Percentiles rank a stretch among this genome's conserved stretches.
phyloP scores from a whole-genome alignment of 139 green algal species.

The Volvox africanus region DNA sequence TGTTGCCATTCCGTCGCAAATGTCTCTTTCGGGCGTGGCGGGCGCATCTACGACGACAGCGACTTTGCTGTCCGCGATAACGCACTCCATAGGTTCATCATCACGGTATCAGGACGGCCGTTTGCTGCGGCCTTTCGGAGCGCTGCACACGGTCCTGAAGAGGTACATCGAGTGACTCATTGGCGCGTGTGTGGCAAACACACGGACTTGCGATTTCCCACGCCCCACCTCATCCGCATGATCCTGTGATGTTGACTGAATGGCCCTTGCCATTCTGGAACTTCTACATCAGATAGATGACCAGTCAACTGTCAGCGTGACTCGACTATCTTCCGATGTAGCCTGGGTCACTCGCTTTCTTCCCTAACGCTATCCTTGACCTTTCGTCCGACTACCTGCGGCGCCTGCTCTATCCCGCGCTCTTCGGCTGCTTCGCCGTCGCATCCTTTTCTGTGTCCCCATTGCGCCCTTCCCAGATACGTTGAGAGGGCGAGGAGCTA shows the following conservation, averaged over 20 bases:
- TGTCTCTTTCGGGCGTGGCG: background rate
- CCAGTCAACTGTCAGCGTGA: too few relatives aligned
- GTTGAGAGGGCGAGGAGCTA: conserved; percentile 51
- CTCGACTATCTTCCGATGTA: too few relatives aligned
- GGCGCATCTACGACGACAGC: background rate
- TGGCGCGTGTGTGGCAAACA: too few relatives aligned
- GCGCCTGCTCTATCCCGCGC: background rate
- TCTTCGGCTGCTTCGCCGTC: background rate
- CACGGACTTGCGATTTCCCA: too few relatives aligned
- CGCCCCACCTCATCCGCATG: too few relatives aligned
- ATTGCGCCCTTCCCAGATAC: conserved; percentile 18
- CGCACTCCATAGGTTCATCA: background rate
- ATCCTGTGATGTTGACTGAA: too few relatives aligned
- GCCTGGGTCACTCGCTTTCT: too few relatives aligned
- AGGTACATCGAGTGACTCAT: conserved; percentile 4
- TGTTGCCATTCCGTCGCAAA: background rate
- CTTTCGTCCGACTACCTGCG: too few relatives aligned
- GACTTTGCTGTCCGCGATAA: background rate
- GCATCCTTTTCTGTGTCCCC: background rate
- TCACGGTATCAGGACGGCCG: conserved; percentile 24
- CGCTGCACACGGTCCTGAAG: conserved; percentile 23
- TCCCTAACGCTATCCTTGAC: too few relatives aligned
- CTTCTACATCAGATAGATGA: too few relatives aligned
- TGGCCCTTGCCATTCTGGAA: too few relatives aligned
- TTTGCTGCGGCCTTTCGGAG: conserved; percentile 34